Base-by-base conservation (phyloP, 257 asterid species). In the Paulownia fortunei region DNA sequence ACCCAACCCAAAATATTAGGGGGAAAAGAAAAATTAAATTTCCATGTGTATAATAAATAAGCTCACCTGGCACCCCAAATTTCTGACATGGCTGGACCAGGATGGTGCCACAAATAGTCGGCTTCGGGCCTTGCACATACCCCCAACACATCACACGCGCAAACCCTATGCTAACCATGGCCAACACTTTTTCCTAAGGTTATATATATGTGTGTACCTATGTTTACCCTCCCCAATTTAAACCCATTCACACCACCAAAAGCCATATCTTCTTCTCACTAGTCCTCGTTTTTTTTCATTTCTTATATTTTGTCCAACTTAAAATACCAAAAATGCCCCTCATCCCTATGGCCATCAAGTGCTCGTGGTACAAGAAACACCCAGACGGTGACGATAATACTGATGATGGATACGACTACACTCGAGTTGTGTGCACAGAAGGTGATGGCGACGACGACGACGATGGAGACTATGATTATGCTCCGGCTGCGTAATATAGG, bases 391-490 rank as follows among this genome's bases (percentile, higher is more conserved):
- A 0, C 11, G 63, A 32, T 3, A 8, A 39, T 23, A 6, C 9
- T 18, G 19, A 49, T 39, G 26, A 2, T 59, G 26, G 6, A 4
- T 18, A 11, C n/a, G 6, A 5, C 9, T 26, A 24, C 21, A 10
- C 5, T 26, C 12, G 36, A n/a, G 1, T 4, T n/a, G 15, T 0
- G 6, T 24, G 0, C 30, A 2, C 0, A 0, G 80, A 76, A 51
- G 74, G 56, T 1, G 80, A 64, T n/a, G 44, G 74, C 6, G 80
- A 76, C 9, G 80, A 64, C 3, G 79, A 52, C 18, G 73, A 73
- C 3, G 82, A 79, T 51, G 64, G 62, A 26, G 61, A 1, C 3
- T 72, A 63, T 9, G 74, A 79, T 72, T 79, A 74, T 4, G 84
- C 84, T 37, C 84, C 70, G 1, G 77, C 81, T 8, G 78, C 81